A percentile compares a stretch with the other conserved stretches of the same genome.
Evolutionary conservation across 164 flowering plant genomes (phyloP).

Genomic region (Stephania cephalantha): DNA sequence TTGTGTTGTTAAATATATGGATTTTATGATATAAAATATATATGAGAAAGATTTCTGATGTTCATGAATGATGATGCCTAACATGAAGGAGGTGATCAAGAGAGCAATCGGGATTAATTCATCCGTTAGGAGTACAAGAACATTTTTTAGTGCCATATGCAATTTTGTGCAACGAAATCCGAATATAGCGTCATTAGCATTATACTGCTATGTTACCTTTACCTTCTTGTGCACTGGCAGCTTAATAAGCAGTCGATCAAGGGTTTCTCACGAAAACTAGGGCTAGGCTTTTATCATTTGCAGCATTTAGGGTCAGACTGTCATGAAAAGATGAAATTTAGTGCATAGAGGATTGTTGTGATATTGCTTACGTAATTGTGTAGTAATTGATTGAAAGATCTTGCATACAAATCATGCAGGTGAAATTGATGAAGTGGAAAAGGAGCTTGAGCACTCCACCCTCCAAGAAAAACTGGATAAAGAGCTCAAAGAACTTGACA

Average conservation of each 20-base stretch:
- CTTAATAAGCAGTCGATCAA: not conserved
- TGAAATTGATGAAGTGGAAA: slow-evolving; percentile 58
- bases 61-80: not conserved
- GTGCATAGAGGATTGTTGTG: not conserved
- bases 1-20: not conserved
- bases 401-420: slow-evolving; percentile 28
- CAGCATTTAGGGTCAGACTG: not conserved
- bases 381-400: not conserved
- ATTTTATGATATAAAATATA: not conserved
- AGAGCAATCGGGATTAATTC: not conserved
- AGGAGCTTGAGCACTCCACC: slow-evolving; percentile 82
- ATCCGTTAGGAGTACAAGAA: not conserved
- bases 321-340: not conserved
- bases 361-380: not conserved
- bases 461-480: slow-evolving; percentile 74
- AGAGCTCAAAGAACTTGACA: slow-evolving; percentile 85
- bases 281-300: too few species aligned
- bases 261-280: not conserved
- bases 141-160: not conserved
- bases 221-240: not conserved
- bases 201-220: not conserved
- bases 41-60: not conserved
- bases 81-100: not conserved
- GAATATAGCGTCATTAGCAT: not conserved
- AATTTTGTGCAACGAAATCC: not conserved